phyloP scores from a whole-genome alignment of 768 basidiomycete species.

The Mycena floridula region DNA sequence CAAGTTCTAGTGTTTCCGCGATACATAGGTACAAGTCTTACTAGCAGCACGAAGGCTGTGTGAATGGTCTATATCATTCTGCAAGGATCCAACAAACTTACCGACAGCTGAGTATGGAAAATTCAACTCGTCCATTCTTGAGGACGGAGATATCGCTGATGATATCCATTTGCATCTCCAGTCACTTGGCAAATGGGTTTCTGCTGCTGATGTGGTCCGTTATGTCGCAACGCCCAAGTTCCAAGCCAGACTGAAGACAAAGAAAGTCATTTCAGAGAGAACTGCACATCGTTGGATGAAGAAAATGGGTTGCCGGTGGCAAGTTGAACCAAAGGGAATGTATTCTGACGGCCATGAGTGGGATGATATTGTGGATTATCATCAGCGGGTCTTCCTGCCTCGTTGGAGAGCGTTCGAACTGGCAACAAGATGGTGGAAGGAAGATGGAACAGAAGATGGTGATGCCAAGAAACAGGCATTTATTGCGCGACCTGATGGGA shows the following conservation, averaged over 20 bases:
- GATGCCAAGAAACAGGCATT: constrained; percentile 3
- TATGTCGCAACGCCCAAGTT: constrained; percentile 9
- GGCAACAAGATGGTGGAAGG: constrained; percentile 3
- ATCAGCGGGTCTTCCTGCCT: constrained; percentile 18
- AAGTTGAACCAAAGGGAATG: constrained; percentile 11
- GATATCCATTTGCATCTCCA: neutral
- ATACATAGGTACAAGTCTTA: too few species aligned
- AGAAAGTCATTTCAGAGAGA: constrained; percentile 11
- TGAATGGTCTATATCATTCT: neutral
- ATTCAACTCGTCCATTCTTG: neutral
- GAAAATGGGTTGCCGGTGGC: constrained; percentile 15
- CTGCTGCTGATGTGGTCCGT: constrained; percentile 13
- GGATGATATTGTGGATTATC: constrained; percentile 27
- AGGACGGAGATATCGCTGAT: neutral
- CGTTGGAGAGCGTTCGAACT: neutral
- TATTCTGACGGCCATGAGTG: constrained; percentile 29
- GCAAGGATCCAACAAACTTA: neutral
- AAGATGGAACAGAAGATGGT: constrained; percentile 3
- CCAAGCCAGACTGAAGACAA: constrained; percentile 8
- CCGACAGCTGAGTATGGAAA: neutral
- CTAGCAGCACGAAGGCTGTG: neutral
- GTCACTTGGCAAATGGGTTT: constrained; percentile 11
- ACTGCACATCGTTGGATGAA: constrained; percentile 23
- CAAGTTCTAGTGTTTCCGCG: too few species aligned
- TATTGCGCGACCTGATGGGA: neutral